Evolutionary conservation across 2,329 filamentous ascomycete species (phyloP).

Genomic region (Albophoma yamanashiensis): DNA sequence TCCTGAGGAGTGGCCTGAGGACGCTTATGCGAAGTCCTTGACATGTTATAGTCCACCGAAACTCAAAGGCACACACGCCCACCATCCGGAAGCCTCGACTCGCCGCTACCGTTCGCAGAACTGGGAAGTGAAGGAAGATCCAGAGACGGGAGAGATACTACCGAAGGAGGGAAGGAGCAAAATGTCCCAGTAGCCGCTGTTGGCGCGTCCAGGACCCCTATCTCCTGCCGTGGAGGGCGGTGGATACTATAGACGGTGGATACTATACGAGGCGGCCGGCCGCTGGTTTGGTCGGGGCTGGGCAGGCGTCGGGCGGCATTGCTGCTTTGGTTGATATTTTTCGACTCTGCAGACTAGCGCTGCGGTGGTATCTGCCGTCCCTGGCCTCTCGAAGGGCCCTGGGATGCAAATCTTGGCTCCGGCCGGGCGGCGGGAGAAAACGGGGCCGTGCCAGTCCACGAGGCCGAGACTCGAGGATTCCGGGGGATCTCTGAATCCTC

Average conservation of each 20-base stretch:
- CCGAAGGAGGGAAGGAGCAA: not conserved
- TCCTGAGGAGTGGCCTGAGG: not conserved
- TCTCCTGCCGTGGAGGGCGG: not conserved
- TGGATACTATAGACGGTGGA: not conserved
- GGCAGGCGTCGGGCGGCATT: not conserved
- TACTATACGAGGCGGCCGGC: not conserved
- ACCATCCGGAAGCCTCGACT: not conserved
- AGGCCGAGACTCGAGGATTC: not conserved
- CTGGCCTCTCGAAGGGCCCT: not conserved
- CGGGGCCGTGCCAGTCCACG: not conserved
- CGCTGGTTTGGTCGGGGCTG: not conserved
- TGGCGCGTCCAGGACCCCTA: not conserved
- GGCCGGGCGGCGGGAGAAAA: not conserved
- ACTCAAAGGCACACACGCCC: not conserved
- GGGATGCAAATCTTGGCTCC: not conserved
- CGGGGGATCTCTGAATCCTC: not conserved
- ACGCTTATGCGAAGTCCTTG: not conserved
- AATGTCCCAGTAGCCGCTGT: not conserved
- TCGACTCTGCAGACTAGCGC: not conserved
- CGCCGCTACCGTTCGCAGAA: not conserved
- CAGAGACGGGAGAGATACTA: not conserved
- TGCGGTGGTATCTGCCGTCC: not conserved
- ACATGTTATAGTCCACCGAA: not conserved
- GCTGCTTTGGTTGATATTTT: not conserved
- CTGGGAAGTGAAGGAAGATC: too few relatives aligned